These are phyloP conservation scores for Avicennia marina DNA, from an alignment of 257 asterid genomes.

Conservation along the genomic window DNA sequence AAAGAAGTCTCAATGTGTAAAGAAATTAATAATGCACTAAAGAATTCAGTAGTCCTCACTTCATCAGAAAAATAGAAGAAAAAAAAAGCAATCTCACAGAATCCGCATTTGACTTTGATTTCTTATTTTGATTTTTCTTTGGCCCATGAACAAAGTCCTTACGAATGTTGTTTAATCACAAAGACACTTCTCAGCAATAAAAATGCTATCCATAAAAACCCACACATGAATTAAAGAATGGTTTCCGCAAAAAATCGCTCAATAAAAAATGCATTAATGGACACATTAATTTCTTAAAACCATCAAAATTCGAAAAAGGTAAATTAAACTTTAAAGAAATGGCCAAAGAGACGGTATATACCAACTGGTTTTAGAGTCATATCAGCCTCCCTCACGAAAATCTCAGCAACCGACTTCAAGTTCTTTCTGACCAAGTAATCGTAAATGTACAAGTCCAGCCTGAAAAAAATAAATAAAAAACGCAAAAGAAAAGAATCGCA, in stretches of 20 bases:
- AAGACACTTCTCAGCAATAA: constrained; percentile 2
- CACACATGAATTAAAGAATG: neutral
- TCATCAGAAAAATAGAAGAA: neutral
- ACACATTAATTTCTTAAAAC: neutral
- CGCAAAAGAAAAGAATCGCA: neutral
- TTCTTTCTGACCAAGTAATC: constrained; percentile 34
- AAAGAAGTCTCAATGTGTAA: neutral
- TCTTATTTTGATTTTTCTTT: neutral
- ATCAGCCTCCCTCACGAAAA: constrained; percentile 29
- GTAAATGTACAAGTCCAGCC: constrained; percentile 34
- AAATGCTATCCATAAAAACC: neutral
- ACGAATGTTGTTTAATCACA: neutral
- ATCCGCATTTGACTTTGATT: neutral
- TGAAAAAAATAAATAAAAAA: neutral
- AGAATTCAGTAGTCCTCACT: neutral
- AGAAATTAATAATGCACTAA: constrained; percentile 16
- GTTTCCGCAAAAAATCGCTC: neutral
- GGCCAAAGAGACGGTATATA: constrained; percentile 6
- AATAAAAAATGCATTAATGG: constrained; percentile 2
- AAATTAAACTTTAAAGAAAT: neutral
- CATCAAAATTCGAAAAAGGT: neutral
- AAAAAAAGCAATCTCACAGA: neutral
- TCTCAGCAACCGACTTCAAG: constrained; percentile 28
- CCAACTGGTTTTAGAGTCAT: constrained; percentile 24
- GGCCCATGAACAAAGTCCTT: neutral